Conservation (phyloP, 306 rosid species). For the Senna siamea region DNA sequence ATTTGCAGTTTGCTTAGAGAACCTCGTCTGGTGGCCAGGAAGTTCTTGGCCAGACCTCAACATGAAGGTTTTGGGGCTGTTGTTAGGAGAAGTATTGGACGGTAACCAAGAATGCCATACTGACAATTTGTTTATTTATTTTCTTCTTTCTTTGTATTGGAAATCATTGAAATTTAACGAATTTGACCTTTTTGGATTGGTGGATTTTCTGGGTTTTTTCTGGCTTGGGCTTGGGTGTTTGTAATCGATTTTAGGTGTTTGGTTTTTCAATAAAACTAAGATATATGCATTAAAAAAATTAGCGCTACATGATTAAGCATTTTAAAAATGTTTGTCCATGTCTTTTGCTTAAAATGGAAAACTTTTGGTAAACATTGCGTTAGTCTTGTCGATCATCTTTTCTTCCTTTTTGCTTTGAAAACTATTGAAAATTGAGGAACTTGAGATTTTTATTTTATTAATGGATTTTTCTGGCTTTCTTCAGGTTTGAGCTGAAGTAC, state of each 20-base stretch:
- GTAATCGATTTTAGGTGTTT: neutral
- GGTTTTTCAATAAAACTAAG: too few species aligned
- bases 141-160: constrained; percentile 2
- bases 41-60: constrained; percentile 91
- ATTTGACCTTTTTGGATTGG: constrained; percentile 35
- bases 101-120: constrained; percentile 45
- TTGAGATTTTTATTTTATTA: constrained; percentile 40
- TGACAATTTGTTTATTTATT: neutral
- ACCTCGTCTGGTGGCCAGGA: constrained; percentile 72
- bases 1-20: constrained; percentile 36
- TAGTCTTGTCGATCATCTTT: neutral
- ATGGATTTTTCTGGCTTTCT: constrained; percentile 35
- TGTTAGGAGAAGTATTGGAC: constrained; percentile 97
- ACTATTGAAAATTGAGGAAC: neutral
- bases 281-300: too few species aligned
- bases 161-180: neutral
- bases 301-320: too few species aligned
- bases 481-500: constrained; percentile 89
- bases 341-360: neutral
- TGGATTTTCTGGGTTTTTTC: constrained; percentile 39
- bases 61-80: constrained; percentile 91
- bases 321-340: too few species aligned
- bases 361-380: neutral
- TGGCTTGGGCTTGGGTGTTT: constrained; percentile 84
- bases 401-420: neutral